Evolutionary conservation across 1,284 basidiomycete genomes (phyloP).

Genomic region (Xerocomus amazonicus): DNA sequence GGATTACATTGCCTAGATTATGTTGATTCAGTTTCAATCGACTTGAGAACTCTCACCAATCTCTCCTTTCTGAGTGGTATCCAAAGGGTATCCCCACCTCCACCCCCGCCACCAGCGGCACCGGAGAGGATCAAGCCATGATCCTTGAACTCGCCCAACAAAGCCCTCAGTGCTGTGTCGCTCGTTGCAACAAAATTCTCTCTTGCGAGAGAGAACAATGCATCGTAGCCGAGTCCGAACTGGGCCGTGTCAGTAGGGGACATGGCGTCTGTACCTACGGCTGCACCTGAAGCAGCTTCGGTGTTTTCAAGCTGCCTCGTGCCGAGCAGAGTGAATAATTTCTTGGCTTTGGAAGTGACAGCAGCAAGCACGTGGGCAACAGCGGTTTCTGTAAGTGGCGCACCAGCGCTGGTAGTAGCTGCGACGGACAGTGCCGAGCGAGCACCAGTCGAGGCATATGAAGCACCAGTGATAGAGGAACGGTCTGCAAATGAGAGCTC

Average conservation of each 20-base stretch:
- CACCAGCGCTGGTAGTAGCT: slow-evolving; percentile 31
- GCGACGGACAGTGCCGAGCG: slow-evolving; percentile 35
- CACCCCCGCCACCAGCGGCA: slow-evolving; percentile 30
- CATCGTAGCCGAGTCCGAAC: slow-evolving; percentile 60
- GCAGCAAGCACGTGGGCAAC: slow-evolving; percentile 80
- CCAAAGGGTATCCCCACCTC: slow-evolving; percentile 67
- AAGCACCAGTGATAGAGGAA: slow-evolving; percentile 56
- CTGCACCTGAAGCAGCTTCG: slow-evolving; percentile 35
- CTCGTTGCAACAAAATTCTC: slow-evolving; percentile 85
- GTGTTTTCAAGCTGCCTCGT: slow-evolving; percentile 54
- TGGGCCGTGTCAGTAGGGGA: slow-evolving; percentile 27
- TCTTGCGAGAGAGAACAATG: slow-evolving; percentile 61
- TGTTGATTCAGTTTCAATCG: slow-evolving; percentile 22
- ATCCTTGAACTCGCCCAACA: slow-evolving; percentile 86
- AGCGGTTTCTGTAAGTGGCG: slow-evolving; percentile 72
- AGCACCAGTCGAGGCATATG: slow-evolving; percentile 36
- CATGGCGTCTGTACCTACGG: slow-evolving; percentile 22
- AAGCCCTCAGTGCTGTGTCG: slow-evolving; percentile 76
- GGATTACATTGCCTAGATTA: slow-evolving; percentile 11
- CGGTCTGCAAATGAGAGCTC: slow-evolving; percentile 71
- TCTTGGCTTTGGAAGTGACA: slow-evolving; percentile 83
- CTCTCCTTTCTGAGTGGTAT: slow-evolving; percentile 77
- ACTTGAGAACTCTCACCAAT: slow-evolving; percentile 41
- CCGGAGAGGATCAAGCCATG: slow-evolving; percentile 69
- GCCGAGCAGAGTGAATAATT: slow-evolving; percentile 69